A percentile compares a stretch with the other conserved stretches of the same genome.
Conservation (phyloP, 1,139 yeast genomes). For the Kodamaea suecica region DNA sequence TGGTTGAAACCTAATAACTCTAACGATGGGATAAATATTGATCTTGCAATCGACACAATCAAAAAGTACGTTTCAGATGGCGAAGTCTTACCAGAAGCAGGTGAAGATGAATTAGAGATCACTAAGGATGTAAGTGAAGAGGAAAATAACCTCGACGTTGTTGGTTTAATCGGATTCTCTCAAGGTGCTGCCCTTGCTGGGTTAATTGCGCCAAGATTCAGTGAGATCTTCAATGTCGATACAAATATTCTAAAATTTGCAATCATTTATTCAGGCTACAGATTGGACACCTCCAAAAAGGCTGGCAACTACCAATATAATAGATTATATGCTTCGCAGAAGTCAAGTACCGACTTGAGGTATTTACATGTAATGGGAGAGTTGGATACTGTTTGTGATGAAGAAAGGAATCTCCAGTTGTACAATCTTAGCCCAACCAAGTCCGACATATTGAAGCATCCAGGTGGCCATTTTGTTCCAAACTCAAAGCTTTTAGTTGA, state of each 20-base stretch:
- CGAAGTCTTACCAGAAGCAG: constrained; percentile 26
- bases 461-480: constrained; percentile 89
- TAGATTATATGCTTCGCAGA: constrained; percentile 27
- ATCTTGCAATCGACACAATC: constrained; percentile 29
- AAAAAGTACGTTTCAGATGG: constrained; percentile 30
- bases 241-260: constrained; percentile 57
- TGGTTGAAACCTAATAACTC: constrained; percentile 28
- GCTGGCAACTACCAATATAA: constrained; percentile 27
- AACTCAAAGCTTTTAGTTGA: constrained; percentile 59
- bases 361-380: constrained; percentile 81
- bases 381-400: constrained; percentile 84
- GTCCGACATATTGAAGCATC: constrained; percentile 58
- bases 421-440: constrained; percentile 50
- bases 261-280: constrained; percentile 75
- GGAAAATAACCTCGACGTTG: constrained; percentile 31
- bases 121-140: constrained; percentile 20
- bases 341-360: constrained; percentile 21
- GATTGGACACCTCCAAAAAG: constrained; percentile 47
- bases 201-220: constrained; percentile 31
- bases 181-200: constrained; percentile 52
- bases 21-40: constrained; percentile 26
- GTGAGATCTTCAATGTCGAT: constrained; percentile 23
- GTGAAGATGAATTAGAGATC: constrained; percentile 24
- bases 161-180: constrained; percentile 44
- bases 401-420: constrained; percentile 58